phyloP scores from a whole-genome alignment of 2,329 filamentous ascomycete species.

The Cordyceps pruinosa region DNA sequence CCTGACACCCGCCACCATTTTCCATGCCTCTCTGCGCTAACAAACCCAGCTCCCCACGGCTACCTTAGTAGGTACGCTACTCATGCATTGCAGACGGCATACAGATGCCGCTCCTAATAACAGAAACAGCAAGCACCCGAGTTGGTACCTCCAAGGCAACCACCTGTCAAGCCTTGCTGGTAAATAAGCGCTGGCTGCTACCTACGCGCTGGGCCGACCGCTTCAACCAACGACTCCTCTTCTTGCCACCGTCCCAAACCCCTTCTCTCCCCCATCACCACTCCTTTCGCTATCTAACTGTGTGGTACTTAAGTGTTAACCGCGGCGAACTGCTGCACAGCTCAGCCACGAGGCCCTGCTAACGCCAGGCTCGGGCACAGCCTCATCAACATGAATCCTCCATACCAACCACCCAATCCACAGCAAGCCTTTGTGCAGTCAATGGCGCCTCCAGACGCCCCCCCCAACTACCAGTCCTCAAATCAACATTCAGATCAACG shows the following conservation, averaged over 20 bases:
- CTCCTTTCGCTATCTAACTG: background rate
- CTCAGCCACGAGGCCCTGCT: background rate
- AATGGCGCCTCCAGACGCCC: background rate
- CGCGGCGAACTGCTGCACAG: background rate
- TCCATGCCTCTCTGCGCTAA: too few species aligned
- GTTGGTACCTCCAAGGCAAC: background rate
- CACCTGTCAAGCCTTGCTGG: background rate
- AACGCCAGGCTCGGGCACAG: background rate
- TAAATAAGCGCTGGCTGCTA: background rate
- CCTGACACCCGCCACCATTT: too few species aligned
- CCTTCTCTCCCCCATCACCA: background rate
- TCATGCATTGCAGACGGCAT: background rate
- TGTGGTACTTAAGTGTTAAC: background rate
- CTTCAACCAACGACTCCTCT: conserved; percentile 9
- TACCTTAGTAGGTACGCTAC: background rate
- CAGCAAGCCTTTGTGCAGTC: background rate
- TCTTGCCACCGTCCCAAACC: background rate
- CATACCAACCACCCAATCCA: conserved; percentile 5
- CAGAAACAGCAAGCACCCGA: too few species aligned
- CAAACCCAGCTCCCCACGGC: too few species aligned
- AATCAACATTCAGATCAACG: too few species aligned
- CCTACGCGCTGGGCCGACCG: background rate
- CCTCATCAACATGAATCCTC: conserved; percentile 3
- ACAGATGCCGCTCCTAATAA: background rate
- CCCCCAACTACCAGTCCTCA: conserved; percentile 1